Evolutionary conservation across 805 yeast species (phyloP), one percentile per base, ranked within the genome.

Genomic region (Suhomyces kilbournensis): DNA sequence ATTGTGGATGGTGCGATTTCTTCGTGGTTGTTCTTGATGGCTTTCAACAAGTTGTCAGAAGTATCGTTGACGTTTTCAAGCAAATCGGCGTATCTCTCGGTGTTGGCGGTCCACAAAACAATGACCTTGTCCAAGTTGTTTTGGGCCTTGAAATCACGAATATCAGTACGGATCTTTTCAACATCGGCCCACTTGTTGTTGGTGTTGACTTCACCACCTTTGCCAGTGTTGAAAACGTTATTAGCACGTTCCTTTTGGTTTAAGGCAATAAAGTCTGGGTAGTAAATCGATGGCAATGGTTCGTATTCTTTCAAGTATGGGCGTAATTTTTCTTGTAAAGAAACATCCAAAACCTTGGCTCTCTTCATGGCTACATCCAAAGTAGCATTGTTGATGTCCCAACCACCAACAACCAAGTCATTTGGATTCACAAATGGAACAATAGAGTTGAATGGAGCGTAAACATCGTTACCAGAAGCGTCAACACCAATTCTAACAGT

Each of bases 31-130:
- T 68, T 68, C 73, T 90, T 90, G 70, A 92, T 84, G 17, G 97
- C 68, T 48, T 77, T 72, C 59, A 92, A 60, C 66, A 92, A 75
- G 72, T 88, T 88, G 39, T 88, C 96, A 49, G 90, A 84, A 25
- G 93, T 88, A 70, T 92, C 97, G 67, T 92, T 91, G 58, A 93
- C 90, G 54, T 96, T 94, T 4, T 78, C 75, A 44, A 84, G 72
- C 43, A 93, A 66, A 40, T 88, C 92, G 44, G 96, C 83, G 69
- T 87, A 91, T 68, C 97, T 85, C 76, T 92, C 98, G 51, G 98
- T 92, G 76, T 92, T 93, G 52, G 98, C 98, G 44, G 97, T 91
- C 98, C 98, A 92, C 65, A 92, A 78, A 46, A 93, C 88, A 66
- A 92, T 83, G 51, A 93, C 96, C 68, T 86, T 88, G 71, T 92